These are phyloP conservation scores for Fraxinus sp. DNA, from an alignment of 305 asterid species.

Conservation along the genomic window DNA sequence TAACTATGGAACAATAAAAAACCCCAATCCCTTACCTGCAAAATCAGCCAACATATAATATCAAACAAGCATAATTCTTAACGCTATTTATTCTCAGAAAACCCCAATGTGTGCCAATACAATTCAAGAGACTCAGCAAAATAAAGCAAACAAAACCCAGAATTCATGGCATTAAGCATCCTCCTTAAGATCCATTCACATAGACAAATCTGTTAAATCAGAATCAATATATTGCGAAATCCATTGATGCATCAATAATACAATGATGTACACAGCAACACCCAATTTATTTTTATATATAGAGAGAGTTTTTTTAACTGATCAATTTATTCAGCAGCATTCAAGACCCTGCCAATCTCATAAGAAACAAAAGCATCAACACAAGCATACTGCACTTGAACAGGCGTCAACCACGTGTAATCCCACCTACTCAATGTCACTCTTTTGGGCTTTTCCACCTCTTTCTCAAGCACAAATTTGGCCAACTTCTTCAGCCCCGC, in stretches of 20 bases:
- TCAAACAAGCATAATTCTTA: neutral
- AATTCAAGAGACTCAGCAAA: neutral
- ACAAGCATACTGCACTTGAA: neutral
- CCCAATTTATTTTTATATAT: neutral
- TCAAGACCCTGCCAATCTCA: neutral
- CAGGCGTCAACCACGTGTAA: neutral
- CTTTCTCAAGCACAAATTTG: slow-evolving; percentile 28
- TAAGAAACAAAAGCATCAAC: neutral
- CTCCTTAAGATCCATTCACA: neutral
- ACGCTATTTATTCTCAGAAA: neutral
- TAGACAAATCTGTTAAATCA: neutral
- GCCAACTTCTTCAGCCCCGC: slow-evolving; percentile 49
- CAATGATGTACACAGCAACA: neutral
- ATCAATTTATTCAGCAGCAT: neutral
- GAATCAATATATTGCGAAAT: neutral
- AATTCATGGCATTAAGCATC: neutral
- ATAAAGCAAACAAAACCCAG: neutral
- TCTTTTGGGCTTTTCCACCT: slow-evolving; percentile 10
- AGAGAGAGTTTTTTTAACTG: neutral
- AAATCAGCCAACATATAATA: neutral
- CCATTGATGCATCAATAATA: neutral
- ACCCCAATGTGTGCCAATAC: neutral
- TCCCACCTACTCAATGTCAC: slow-evolving; percentile 24
- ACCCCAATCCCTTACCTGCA: neutral
- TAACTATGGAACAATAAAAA: neutral